phyloP scores from a whole-genome alignment of 805 yeast species.

The Yamadazyma laniorum region DNA sequence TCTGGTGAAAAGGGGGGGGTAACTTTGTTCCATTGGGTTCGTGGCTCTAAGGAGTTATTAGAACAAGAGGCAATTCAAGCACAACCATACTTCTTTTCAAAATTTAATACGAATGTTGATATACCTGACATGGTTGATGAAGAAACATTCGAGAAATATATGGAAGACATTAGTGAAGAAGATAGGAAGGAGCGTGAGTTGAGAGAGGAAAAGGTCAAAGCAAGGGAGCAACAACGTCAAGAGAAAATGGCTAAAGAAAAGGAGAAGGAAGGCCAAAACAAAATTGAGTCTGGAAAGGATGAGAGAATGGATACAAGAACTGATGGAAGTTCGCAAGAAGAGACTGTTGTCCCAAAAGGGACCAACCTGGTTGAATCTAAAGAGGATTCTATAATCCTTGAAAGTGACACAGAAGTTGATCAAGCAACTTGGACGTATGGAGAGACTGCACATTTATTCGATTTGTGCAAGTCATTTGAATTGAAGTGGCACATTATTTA shows the following conservation, averaged over 20 bases:
- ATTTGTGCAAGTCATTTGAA: constrained; percentile 58
- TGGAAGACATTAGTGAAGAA: constrained; percentile 40
- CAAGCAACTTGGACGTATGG: constrained; percentile 37
- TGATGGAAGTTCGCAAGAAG: neutral
- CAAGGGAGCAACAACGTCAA: constrained; percentile 12
- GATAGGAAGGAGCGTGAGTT: constrained; percentile 19
- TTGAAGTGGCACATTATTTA: constrained; percentile 66
- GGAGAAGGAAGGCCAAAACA: constrained; percentile 7
- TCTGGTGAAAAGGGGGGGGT: constrained; percentile 17
- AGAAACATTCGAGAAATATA: constrained; percentile 53
- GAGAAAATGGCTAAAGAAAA: constrained; percentile 13
- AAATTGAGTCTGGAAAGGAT: constrained; percentile 4
- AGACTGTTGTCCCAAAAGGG: neutral
- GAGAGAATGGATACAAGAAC: neutral
- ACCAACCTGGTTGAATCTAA: constrained; percentile 22
- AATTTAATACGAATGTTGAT: constrained; percentile 65
- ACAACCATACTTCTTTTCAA: constrained; percentile 65
- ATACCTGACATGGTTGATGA: constrained; percentile 67
- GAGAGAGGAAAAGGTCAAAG: constrained; percentile 16
- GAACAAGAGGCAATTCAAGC: constrained; percentile 23
- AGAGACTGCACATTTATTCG: constrained; percentile 79
- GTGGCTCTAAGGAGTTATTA: constrained; percentile 56
- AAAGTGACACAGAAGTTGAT: constrained; percentile 1
- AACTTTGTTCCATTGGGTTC: constrained; percentile 78
- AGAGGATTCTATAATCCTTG: constrained; percentile 11